Conservation (phyloP, 169 alveolate genomes). For the Cyclospora cayetanensis region DNA sequence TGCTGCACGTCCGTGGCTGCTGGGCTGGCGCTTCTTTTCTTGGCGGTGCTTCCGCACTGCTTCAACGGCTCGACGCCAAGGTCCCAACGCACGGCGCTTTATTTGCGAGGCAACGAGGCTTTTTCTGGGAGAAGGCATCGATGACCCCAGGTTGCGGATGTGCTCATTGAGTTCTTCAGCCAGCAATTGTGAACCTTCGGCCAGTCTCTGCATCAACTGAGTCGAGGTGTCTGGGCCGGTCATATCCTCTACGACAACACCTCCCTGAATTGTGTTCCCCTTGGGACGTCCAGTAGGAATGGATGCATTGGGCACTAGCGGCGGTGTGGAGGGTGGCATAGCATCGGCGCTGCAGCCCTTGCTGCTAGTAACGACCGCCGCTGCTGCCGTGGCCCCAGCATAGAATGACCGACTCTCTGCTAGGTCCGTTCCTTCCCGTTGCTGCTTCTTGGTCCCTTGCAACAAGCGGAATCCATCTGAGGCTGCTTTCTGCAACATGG, state of each 20-base stretch:
- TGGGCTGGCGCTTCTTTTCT: not conserved
- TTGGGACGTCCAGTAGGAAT: not conserved
- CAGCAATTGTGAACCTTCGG: conserved; percentile 31
- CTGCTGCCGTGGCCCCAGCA: conserved; percentile 48
- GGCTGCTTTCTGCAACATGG: conserved; percentile 20
- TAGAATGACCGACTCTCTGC: conserved; percentile 48
- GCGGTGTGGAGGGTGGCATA: not conserved
- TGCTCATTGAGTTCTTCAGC: conserved; percentile 39
- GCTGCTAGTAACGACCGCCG: conserved; percentile 45
- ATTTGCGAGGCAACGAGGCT: not conserved
- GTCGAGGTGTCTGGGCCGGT: conserved; percentile 30
- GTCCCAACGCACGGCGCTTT: not conserved
- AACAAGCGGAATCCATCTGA: conserved; percentile 22
- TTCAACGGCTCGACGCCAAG: conserved; percentile 10
- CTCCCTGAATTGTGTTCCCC: not conserved
- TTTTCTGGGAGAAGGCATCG: not conserved
- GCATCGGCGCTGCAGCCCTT: conserved; percentile 8
- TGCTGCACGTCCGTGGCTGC: not conserved
- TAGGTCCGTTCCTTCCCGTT: not conserved
- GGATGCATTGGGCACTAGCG: not conserved
- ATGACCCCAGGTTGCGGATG: not conserved
- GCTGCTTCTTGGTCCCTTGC: conserved; percentile 33
- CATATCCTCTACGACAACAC: not conserved
- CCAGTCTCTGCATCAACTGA: conserved; percentile 27
- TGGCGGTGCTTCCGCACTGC: not conserved